phyloP scores from a whole-genome alignment of 257 asterid genomes.

The Forsythia viridissima region DNA sequence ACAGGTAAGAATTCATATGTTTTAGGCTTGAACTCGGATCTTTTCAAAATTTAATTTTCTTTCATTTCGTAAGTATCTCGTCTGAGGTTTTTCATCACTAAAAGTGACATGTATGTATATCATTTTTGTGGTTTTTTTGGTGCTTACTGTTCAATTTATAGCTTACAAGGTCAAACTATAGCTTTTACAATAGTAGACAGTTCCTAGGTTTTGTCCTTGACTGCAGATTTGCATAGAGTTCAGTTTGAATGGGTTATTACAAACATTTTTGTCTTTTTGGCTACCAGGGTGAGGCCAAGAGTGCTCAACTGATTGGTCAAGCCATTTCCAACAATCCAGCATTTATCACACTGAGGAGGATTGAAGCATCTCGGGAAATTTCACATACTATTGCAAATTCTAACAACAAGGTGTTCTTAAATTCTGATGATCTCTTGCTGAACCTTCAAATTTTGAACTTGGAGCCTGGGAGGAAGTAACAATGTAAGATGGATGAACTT shows the following conservation, averaged over 20 bases:
- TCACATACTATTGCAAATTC: slow-evolving; percentile 64
- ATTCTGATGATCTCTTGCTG: slow-evolving; percentile 77
- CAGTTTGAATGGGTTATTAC: neutral
- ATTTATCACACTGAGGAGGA: slow-evolving; percentile 81
- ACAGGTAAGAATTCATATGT: slow-evolving; percentile 47
- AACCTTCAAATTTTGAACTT: slow-evolving; percentile 67
- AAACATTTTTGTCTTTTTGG: neutral
- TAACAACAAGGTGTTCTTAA: slow-evolving; percentile 75
- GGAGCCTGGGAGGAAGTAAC: slow-evolving; percentile 33
- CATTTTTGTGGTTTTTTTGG: neutral
- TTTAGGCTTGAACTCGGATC: neutral
- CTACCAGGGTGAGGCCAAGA: slow-evolving; percentile 92
- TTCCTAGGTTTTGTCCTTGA: neutral
- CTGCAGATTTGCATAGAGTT: neutral
- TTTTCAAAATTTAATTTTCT: neutral
- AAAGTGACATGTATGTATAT: neutral
- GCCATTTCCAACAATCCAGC: slow-evolving; percentile 90
- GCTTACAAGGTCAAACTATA: neutral
- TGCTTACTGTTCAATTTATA: neutral
- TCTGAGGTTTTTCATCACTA: neutral
- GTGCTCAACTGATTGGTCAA: slow-evolving; percentile 93
- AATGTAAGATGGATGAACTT: neutral
- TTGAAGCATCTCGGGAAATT: slow-evolving; percentile 89
- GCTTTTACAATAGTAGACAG: neutral
- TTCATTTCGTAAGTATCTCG: neutral